Conservation (phyloP, 2,329 filamentous ascomycete genomes). For the Graphiopsis chlorocephala region DNA sequence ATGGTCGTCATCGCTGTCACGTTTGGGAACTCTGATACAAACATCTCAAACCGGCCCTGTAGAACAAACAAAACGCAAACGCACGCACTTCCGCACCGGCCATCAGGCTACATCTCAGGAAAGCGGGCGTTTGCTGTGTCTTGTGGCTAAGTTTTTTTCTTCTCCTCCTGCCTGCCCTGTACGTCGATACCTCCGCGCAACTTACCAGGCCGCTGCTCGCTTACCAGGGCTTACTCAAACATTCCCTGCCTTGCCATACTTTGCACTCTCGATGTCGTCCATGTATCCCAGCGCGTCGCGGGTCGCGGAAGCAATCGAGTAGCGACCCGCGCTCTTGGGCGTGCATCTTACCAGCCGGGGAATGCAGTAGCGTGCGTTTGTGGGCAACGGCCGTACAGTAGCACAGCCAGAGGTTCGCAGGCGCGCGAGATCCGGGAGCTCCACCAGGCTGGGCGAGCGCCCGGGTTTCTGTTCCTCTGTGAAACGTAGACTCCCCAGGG, state of each 20-base stretch:
- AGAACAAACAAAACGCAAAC: slow-evolving; percentile 4
- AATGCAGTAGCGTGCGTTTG: slow-evolving; percentile 14
- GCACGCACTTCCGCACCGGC: slow-evolving; percentile 7
- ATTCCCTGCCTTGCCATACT: not conserved
- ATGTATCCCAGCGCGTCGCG: slow-evolving; percentile 6
- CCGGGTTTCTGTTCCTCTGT: slow-evolving; percentile 8
- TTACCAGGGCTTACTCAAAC: not conserved
- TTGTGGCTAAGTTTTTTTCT: not conserved
- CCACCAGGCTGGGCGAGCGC: slow-evolving; percentile 6
- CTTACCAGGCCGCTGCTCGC: not conserved
- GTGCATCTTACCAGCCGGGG: slow-evolving; percentile 10
- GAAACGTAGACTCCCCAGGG: slow-evolving; percentile 11
- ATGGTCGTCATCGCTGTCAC: not conserved
- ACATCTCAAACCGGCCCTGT: not conserved
- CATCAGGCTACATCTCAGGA: not conserved
- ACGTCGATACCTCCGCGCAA: not conserved
- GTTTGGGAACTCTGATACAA: not conserved
- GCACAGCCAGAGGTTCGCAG: slow-evolving; percentile 15
- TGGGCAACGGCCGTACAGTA: slow-evolving; percentile 13
- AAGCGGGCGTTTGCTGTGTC: slow-evolving; percentile 11
- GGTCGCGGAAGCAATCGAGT: slow-evolving; percentile 6
- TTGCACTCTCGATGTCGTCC: slow-evolving; percentile 1
- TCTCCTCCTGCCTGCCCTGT: not conserved
- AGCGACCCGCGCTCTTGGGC: slow-evolving; percentile 13
- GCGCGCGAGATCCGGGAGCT: slow-evolving; percentile 7